phyloP scores from a whole-genome alignment of 2,329 filamentous ascomycete species.

The Beauveria caledonica region DNA sequence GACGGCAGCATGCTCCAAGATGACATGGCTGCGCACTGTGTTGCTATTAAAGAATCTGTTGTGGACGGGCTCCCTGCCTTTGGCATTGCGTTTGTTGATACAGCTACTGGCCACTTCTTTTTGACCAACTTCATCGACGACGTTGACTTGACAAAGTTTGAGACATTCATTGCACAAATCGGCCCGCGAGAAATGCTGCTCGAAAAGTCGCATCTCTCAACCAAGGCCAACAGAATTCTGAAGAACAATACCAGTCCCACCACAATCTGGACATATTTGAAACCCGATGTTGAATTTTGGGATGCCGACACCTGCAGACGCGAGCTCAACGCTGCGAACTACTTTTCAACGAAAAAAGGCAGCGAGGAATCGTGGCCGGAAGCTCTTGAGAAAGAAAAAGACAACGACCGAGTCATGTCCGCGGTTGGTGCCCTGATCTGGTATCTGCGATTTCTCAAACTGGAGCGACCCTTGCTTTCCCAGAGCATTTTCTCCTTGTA shows the following conservation, averaged over 20 bases:
- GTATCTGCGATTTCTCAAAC: constrained; percentile 78
- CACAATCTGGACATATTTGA: constrained; percentile 92
- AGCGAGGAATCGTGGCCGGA: constrained; percentile 66
- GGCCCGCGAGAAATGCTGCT: constrained; percentile 80
- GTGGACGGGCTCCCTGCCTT: constrained; percentile 72
- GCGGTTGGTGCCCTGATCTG: constrained; percentile 82
- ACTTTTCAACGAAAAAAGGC: constrained; percentile 57
- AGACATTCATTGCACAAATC: constrained; percentile 91
- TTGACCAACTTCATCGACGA: constrained; percentile 91
- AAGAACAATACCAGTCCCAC: constrained; percentile 93
- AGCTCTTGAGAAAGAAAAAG: constrained; percentile 59
- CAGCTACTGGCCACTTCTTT: constrained; percentile 90
- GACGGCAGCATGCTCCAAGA: constrained; percentile 96
- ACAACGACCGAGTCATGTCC: constrained; percentile 81
- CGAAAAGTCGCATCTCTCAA: constrained; percentile 78
- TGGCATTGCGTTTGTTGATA: constrained; percentile 89
- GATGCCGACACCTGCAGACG: constrained; percentile 71
- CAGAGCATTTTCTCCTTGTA: constrained; percentile 89
- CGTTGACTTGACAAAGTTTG: constrained; percentile 88
- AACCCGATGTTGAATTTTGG: constrained; percentile 84
- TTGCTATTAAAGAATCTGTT: constrained; percentile 80
- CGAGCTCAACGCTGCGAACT: constrained; percentile 71
- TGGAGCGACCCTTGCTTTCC: constrained; percentile 78
- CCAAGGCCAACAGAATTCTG: constrained; percentile 83
- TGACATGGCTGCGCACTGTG: constrained; percentile 94